Percentiles rank a stretch among this genome's conserved stretches.
These are phyloP conservation scores for Colletotrichum musicola DNA, from an alignment of 2,329 filamentous ascomycete species.

Conservation along the genomic window DNA sequence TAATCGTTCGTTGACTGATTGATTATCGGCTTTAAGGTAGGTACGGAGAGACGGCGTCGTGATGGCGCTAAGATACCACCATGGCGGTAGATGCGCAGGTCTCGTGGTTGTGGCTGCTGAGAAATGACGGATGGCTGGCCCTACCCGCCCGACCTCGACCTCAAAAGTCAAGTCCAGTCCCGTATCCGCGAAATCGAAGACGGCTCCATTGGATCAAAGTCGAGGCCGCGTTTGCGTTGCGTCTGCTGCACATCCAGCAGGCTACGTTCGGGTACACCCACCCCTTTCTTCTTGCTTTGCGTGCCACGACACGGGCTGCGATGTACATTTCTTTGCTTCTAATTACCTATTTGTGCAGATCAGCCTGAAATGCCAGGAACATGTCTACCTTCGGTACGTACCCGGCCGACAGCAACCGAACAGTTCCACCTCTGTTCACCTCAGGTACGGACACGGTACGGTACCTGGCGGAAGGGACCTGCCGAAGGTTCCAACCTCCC, in stretches of 20 bases:
- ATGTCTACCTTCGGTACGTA: constrained; percentile 23
- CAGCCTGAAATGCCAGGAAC: constrained; percentile 29
- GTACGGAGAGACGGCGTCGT: not conserved
- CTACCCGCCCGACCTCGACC: constrained; percentile 5
- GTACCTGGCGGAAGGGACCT: not conserved
- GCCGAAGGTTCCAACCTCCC: too few species aligned
- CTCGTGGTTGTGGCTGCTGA: constrained; percentile 34
- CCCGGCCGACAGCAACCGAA: not conserved
- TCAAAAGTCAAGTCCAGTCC: too few species aligned
- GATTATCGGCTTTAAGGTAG: not conserved
- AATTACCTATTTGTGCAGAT: constrained; percentile 38
- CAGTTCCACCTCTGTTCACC: not conserved
- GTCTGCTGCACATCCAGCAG: too few species aligned
- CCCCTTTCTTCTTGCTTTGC: not conserved
- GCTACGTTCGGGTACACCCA: too few species aligned
- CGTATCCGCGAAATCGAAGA: too few species aligned
- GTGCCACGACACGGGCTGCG: not conserved
- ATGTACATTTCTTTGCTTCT: constrained; percentile 21
- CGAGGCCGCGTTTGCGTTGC: too few species aligned
- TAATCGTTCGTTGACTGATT: not conserved
- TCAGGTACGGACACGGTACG: not conserved
- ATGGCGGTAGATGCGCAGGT: constrained; percentile 19
- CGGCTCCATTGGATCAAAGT: too few species aligned
- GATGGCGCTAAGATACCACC: constrained; percentile 20
- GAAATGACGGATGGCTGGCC: constrained; percentile 29